Conservation (phyloP, 2,329 filamentous ascomycete species). For the Fusarium torreyae region DNA sequence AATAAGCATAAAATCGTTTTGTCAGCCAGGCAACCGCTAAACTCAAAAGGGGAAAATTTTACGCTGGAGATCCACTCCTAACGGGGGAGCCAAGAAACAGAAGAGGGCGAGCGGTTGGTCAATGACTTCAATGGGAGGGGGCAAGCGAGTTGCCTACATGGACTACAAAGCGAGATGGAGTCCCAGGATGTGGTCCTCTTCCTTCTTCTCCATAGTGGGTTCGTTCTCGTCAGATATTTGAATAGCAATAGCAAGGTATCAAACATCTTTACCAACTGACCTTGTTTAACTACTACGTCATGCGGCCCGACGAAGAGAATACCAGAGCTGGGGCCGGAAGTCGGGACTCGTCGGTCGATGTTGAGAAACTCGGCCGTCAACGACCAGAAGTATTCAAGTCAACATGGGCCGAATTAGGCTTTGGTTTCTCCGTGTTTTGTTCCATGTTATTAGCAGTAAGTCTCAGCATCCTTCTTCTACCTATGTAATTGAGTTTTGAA, state of each 20-base stretch:
- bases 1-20: conserved; percentile 12
- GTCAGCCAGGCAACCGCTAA: conserved; percentile 31
- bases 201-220: conserved; percentile 2
- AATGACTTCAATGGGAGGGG: conserved; percentile 14
- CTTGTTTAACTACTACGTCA: not conserved
- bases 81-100: conserved; percentile 23
- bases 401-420: conserved; percentile 45
- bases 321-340: conserved; percentile 7
- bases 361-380: conserved; percentile 49
- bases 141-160: conserved; percentile 27
- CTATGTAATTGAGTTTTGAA: too few relatives aligned
- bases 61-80: conserved; percentile 17
- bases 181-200: conserved; percentile 10
- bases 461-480: not conserved
- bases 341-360: conserved; percentile 32
- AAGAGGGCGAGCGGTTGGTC: conserved; percentile 6
- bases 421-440: conserved; percentile 44
- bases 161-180: conserved; percentile 25
- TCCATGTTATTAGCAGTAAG: conserved; percentile 49
- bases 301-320: conserved; percentile 40
- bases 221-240: not conserved
- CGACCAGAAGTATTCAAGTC: conserved; percentile 46
- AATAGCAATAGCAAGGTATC: not conserved
- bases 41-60: conserved; percentile 29
- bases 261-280: not conserved